Conservation (phyloP, 129 eudicot species). For the Artemisia annua region DNA sequence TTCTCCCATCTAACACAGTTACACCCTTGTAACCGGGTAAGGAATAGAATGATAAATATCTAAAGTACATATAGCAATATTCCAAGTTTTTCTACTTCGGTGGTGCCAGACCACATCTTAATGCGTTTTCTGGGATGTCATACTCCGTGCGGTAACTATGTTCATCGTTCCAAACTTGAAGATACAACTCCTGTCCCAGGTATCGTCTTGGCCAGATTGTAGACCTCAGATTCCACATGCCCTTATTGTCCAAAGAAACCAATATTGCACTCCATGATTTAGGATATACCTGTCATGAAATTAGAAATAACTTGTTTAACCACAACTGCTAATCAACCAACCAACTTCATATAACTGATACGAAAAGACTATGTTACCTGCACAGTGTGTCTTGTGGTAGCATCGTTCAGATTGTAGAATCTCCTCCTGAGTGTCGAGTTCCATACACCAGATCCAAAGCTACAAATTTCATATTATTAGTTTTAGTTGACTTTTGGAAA, state of each 20-base stretch:
- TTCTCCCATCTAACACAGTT: conserved; percentile 31
- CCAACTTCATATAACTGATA: background rate
- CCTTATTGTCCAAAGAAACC: conserved; percentile 84
- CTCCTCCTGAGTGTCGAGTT: conserved; percentile 46
- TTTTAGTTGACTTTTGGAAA: background rate
- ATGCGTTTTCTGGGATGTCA: conserved; percentile 61
- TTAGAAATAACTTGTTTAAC: background rate
- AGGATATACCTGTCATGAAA: conserved; percentile 61
- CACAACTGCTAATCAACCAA: background rate
- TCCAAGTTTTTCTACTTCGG: conserved; percentile 14
- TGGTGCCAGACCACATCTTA: conserved; percentile 66
- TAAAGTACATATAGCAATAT: conserved; percentile 10
- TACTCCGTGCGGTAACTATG: conserved; percentile 47
- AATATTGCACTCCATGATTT: conserved; percentile 74
- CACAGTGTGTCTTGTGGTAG: conserved; percentile 63
- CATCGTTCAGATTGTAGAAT: conserved; percentile 69
- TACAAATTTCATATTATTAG: conserved; percentile 26
- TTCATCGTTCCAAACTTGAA: conserved; percentile 59
- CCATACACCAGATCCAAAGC: conserved; percentile 78
- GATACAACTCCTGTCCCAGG: conserved; percentile 70
- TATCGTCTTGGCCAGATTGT: conserved; percentile 77
- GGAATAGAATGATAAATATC: background rate
- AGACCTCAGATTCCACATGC: conserved; percentile 90
- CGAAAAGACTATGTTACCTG: conserved; percentile 51
- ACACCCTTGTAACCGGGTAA: conserved; percentile 51